phyloP scores from a whole-genome alignment of 2,329 filamentous ascomycete species.

The Penicillium sp. region DNA sequence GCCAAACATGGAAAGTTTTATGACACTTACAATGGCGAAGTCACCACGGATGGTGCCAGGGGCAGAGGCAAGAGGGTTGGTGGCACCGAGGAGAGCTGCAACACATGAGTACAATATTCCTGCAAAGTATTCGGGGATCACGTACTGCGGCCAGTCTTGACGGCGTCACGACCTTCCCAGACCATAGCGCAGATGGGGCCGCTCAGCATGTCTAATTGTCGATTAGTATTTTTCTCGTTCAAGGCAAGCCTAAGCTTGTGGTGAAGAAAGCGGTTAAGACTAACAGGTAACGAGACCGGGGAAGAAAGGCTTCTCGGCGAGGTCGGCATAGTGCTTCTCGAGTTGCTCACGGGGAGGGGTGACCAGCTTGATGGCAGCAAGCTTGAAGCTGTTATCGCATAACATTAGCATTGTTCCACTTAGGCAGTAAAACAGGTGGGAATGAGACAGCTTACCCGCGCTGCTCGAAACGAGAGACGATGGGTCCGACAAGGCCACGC shows the following conservation, averaged over 20 bases:
- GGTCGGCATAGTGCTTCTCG: slow-evolving; percentile 95
- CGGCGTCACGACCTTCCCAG: slow-evolving; percentile 97
- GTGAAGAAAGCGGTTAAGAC: slow-evolving; percentile 29
- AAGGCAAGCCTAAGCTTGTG: too few relatives aligned
- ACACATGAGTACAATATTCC: slow-evolving; percentile 17
- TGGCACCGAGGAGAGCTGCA: slow-evolving; percentile 87
- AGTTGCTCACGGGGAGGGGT: slow-evolving; percentile 89
- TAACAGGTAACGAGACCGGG: slow-evolving; percentile 83
- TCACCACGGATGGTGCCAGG: slow-evolving; percentile 98
- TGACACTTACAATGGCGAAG: slow-evolving; percentile 63
- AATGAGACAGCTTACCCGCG: slow-evolving; percentile 62
- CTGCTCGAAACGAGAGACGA: slow-evolving; percentile 97
- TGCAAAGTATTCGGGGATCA: slow-evolving; percentile 20
- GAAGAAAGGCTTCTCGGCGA: slow-evolving; percentile 96
- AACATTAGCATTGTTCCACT: slow-evolving; percentile 14
- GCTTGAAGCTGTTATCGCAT: slow-evolving; percentile 72
- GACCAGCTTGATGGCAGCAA: slow-evolving; percentile 93
- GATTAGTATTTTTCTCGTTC: slow-evolving; percentile 17
- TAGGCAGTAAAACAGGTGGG: neutral
- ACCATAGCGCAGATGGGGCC: slow-evolving; percentile 99
- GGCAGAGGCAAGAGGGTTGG: slow-evolving; percentile 91
- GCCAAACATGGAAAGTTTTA: neutral
- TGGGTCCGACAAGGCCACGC: slow-evolving; percentile 96
- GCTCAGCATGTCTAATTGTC: slow-evolving; percentile 77
- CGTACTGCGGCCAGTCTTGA: slow-evolving; percentile 94